Conservation (phyloP, 371 early-diverging fungal genomes). For the Blakeslea trispora region DNA sequence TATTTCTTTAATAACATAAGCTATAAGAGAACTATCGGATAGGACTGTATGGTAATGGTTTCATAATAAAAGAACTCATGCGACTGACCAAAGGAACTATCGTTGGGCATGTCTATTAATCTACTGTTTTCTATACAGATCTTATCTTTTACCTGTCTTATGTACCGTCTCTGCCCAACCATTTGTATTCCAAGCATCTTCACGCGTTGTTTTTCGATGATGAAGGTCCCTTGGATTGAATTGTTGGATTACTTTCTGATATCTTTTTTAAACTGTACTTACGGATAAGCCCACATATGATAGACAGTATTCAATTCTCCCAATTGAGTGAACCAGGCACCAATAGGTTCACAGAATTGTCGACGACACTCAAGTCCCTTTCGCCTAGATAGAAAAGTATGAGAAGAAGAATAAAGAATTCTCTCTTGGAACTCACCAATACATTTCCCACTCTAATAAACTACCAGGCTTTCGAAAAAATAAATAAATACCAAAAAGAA, state of each 20-base stretch:
- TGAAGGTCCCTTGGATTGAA: slow-evolving; percentile 80
- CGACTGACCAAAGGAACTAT: slow-evolving; percentile 78
- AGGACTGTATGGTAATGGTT: slow-evolving; percentile 80
- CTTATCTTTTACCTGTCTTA: slow-evolving; percentile 82
- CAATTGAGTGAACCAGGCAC: slow-evolving; percentile 95
- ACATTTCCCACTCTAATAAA: slow-evolving; percentile 90
- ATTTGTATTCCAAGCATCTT: slow-evolving; percentile 90
- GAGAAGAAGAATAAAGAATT: background rate
- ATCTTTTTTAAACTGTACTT: too few relatives aligned
- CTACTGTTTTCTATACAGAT: too few relatives aligned
- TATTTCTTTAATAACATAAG: too few relatives aligned
- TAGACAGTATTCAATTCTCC: slow-evolving; percentile 89
- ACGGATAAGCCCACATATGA: slow-evolving; percentile 93
- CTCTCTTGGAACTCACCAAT: slow-evolving; percentile 54
- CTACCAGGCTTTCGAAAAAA: slow-evolving; percentile 69
- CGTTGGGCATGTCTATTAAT: too few relatives aligned
- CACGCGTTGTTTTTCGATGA: slow-evolving; percentile 84
- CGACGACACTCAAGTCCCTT: slow-evolving; percentile 85
- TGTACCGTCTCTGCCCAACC: slow-evolving; percentile 94
- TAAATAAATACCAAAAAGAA: background rate
- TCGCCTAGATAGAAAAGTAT: slow-evolving; percentile 41
- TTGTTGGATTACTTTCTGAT: too few relatives aligned
- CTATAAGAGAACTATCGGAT: too few relatives aligned
- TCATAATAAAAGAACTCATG: slow-evolving; percentile 85
- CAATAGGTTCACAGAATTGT: slow-evolving; percentile 88